These are phyloP conservation scores for Heliamphora exappendiculata DNA, from an alignment of 148 eudicot species.

Conservation along the genomic window DNA sequence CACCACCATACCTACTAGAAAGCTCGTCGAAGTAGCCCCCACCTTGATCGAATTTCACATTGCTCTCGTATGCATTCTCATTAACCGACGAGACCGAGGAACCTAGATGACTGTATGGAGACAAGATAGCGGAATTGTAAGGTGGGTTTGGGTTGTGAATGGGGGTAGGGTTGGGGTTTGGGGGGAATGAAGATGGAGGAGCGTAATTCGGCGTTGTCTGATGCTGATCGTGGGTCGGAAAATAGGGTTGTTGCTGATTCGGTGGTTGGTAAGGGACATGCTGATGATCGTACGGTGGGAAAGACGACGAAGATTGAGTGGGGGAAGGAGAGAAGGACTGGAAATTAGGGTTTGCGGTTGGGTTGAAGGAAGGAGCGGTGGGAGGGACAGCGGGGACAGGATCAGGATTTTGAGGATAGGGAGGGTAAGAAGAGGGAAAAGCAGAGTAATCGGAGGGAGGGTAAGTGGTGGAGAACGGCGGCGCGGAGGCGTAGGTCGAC, in stretches of 20 bases:
- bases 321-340: slow-evolving; percentile 17
- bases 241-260: slow-evolving; percentile 21
- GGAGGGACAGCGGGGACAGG: slow-evolving; percentile 19
- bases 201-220: slow-evolving; percentile 28
- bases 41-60: slow-evolving; percentile 28
- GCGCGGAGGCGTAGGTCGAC: slow-evolving; percentile 65
- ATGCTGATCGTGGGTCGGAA: slow-evolving; percentile 39
- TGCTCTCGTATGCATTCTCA: slow-evolving; percentile 25
- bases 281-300: slow-evolving; percentile 28
- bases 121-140: slow-evolving; percentile 7
- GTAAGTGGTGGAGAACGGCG: slow-evolving; percentile 42
- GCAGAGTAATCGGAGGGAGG: slow-evolving; percentile 27
- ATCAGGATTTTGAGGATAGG: slow-evolving; percentile 38
- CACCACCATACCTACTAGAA: slow-evolving; percentile 23
- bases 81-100: slow-evolving; percentile 11
- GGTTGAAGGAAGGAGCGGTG: slow-evolving; percentile 26
- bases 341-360: slow-evolving; percentile 17
- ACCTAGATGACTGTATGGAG: slow-evolving; percentile 10
- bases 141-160: slow-evolving; percentile 10
- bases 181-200: slow-evolving; percentile 19
- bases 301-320: slow-evolving; percentile 20
- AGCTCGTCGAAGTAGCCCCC: slow-evolving; percentile 33
- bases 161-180: slow-evolving; percentile 28
- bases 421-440: slow-evolving; percentile 33
- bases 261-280: slow-evolving; percentile 21